phyloP scores from a whole-genome alignment of 1,139 yeast species.

The Candida sanyaensis region DNA sequence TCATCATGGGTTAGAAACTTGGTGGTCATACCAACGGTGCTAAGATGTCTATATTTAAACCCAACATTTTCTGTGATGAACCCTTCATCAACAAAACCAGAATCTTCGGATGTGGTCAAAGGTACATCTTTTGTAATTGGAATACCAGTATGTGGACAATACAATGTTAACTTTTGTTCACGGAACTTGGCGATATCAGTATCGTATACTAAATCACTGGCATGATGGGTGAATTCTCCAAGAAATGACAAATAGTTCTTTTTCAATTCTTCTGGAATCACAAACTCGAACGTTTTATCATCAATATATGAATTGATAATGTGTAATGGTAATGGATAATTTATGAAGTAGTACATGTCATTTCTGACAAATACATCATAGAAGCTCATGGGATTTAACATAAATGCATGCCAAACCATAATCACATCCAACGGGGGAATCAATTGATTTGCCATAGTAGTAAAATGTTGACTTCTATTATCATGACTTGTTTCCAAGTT shows the following conservation, averaged over 20 bases:
- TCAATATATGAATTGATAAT: constrained; percentile 22
- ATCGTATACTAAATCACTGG: constrained; percentile 1
- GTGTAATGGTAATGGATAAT: constrained; percentile 28
- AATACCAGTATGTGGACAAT: constrained; percentile 22
- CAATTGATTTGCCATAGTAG: background rate
- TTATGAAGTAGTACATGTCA: constrained; percentile 21
- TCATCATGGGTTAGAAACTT: constrained; percentile 17
- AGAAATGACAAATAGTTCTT: background rate
- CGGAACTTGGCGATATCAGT: background rate
- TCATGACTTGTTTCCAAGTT: background rate
- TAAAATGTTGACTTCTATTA: background rate
- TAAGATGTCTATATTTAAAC: background rate
- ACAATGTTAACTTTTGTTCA: constrained; percentile 4
- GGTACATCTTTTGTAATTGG: constrained; percentile 14
- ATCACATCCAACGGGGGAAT: constrained; percentile 38
- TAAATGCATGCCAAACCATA: constrained; percentile 40
- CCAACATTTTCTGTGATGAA: constrained; percentile 9
- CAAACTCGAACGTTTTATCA: constrained; percentile 20
- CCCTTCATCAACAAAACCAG: constrained; percentile 24
- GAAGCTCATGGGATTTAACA: constrained; percentile 19
- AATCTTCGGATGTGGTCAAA: constrained; percentile 14
- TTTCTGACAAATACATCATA: constrained; percentile 30
- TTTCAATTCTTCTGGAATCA: constrained; percentile 12
- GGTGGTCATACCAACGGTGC: background rate
- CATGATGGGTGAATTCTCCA: background rate